phyloP scores from a whole-genome alignment of 805 yeast genomes.

The Candida patagonica region DNA sequence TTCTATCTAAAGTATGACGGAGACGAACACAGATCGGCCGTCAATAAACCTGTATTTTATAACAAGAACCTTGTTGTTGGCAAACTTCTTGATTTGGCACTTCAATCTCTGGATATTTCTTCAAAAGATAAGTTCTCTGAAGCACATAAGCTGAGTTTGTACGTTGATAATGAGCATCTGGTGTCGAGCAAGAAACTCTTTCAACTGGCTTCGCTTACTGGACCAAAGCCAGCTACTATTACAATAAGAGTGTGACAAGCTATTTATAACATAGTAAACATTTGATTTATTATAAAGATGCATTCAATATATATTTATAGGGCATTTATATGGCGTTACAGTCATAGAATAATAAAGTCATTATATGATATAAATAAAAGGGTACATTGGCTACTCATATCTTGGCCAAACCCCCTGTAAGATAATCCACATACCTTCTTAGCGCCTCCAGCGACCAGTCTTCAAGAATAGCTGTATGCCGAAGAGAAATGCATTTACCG shows the following conservation, averaged over 20 bases:
- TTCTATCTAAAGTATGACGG: slow-evolving; percentile 22
- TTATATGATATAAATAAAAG: too few species aligned
- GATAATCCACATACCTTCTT: neutral
- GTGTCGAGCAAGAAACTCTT: slow-evolving; percentile 6
- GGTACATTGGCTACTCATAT: too few species aligned
- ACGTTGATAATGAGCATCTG: slow-evolving; percentile 3
- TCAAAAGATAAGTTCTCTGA: slow-evolving; percentile 11
- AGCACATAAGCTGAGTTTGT: slow-evolving; percentile 11
- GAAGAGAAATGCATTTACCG: neutral
- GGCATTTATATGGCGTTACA: too few species aligned
- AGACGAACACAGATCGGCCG: slow-evolving; percentile 17
- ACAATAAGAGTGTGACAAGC: too few species aligned
- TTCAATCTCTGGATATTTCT: slow-evolving; percentile 16
- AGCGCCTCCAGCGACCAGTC: slow-evolving; percentile 5
- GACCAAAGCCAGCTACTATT: neutral
- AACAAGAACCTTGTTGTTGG: slow-evolving; percentile 17
- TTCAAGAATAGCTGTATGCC: slow-evolving; percentile 13
- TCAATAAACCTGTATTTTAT: slow-evolving; percentile 18
- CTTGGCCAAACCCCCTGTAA: too few species aligned
- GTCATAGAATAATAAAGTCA: too few species aligned
- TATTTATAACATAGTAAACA: too few species aligned
- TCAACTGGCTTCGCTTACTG: slow-evolving; percentile 6
- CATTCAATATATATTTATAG: too few species aligned
- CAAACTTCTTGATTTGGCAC: slow-evolving; percentile 21
- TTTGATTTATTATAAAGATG: too few species aligned